Evolutionary conservation across 1,139 yeast genomes (phyloP).

Genomic region (Geotrichum europaeum): DNA sequence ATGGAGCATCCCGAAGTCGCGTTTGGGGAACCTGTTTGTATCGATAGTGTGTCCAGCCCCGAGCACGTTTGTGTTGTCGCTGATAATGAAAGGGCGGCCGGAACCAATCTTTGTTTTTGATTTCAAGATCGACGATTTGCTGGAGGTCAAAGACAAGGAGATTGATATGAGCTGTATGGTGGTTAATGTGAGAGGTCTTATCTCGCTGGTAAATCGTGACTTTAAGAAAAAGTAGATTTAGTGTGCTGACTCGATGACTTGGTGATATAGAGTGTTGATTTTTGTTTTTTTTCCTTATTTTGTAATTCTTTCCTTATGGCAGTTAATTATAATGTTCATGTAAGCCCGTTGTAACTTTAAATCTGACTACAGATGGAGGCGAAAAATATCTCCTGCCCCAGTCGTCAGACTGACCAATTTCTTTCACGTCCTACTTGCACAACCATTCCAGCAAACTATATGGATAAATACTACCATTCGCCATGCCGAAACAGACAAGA

Average conservation of each 20-base stretch:
- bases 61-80: constrained; percentile 35
- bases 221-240: constrained; percentile 19
- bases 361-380: not conserved
- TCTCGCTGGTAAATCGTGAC: constrained; percentile 19
- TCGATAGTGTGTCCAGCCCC: constrained; percentile 35
- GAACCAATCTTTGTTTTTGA: constrained; percentile 32
- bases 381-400: too few relatives aligned
- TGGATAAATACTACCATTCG: not conserved
- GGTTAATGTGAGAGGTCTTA: constrained; percentile 27
- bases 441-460: not conserved
- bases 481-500: not conserved
- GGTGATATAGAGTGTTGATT: too few relatives aligned
- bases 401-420: not conserved
- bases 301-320: not conserved
- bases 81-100: constrained; percentile 33
- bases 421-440: not conserved
- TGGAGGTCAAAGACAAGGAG: constrained; percentile 33
- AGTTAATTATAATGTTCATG: not conserved
- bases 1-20: constrained; percentile 31
- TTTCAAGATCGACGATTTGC: constrained; percentile 35
- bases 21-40: constrained; percentile 24
- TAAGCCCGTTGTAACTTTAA: not conserved
- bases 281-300: not conserved
- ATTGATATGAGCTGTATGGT: constrained; percentile 34
- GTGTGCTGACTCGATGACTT: not conserved